Evolutionary conservation across 352 stramenopile species (phyloP).

Genomic region (Phytophthora tentaculata): DNA sequence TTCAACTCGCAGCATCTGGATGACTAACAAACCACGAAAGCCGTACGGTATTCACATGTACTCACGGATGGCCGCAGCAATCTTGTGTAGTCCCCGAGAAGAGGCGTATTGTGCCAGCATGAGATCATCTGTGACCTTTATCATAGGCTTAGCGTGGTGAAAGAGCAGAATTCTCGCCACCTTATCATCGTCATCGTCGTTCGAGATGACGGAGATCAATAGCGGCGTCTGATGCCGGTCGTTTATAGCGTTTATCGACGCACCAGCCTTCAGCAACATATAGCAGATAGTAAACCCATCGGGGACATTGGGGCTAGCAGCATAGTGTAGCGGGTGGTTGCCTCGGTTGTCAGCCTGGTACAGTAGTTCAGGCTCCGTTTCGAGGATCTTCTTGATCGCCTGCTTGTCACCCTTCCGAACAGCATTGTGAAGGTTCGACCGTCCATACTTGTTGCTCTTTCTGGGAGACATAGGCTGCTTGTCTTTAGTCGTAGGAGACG

Average conservation of each 20-base stretch:
- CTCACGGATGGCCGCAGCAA: conserved; percentile 12
- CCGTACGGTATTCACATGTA: conserved; percentile 2
- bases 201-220: conserved; percentile 16
- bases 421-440: conserved; percentile 5
- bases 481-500: neutral
- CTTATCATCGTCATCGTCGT: conserved; percentile 14
- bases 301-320: conserved; percentile 5
- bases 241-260: conserved; percentile 10
- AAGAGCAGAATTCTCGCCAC: conserved; percentile 14
- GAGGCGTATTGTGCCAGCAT: conserved; percentile 11
- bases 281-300: conserved; percentile 10
- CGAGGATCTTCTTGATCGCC: conserved; percentile 6
- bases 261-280: conserved; percentile 11
- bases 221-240: conserved; percentile 10
- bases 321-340: conserved; percentile 11
- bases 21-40: neutral
- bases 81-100: conserved; percentile 11
- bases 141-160: conserved; percentile 9
- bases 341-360: conserved; percentile 4
- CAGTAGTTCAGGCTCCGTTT: conserved; percentile 7
- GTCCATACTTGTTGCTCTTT: conserved; percentile 5
- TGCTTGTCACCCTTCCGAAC: conserved; percentile 13
- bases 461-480: conserved; percentile 6
- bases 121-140: conserved; percentile 14
- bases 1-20: neutral